Evolutionary conservation across 257 asterid genomes (phyloP), one percentile per base, ranked within the genome.

Genomic region (Solanum chmielewskii): DNA sequence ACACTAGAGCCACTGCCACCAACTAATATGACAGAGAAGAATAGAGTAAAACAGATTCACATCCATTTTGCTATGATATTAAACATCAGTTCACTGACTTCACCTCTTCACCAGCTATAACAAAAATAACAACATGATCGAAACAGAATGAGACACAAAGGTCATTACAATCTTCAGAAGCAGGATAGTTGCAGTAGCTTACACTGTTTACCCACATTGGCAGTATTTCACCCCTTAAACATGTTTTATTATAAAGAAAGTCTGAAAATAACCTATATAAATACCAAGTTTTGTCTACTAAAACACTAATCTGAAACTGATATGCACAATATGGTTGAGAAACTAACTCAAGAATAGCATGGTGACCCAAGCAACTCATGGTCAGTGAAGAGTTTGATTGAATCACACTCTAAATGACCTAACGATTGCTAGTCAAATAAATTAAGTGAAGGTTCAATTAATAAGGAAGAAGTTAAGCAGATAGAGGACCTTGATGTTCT

Each of bases 401-500:
- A 29, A 25, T 80, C 69, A 18, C 68, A 45, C 44, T 80, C 85
- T 11, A 31, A 80, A 18, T 29, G 62, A 80, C 85, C 44, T 47
- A 80, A 80, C 35, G 49, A 47, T 47, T 80, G 68, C 42, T 16
- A 49, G 68, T 18, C 39, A 49, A 80, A 80, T 80, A 80, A 12
- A 80, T 80, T 49, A 35, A 44, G 66, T 47, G 84, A 47, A 80
- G 35, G 44, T 16, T 80, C 68, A 80, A 47, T 29, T 78, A 45
- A 44, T 78, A 25, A 29, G 64, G 52, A 78, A 78, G 84, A 78
- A 70, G 83, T 29, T 45, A 70, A 20, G n/a, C 39, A 66, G 42
- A 44, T 39, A 83, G 84, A 52, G n/a, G 77, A 97, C 99, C 98
- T 97, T 96, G 90, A 93, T 97, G 87, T 93, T 95, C 93, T 95